Conservation (phyloP, 768 basidiomycete genomes). For the Lactarius evosmus region DNA sequence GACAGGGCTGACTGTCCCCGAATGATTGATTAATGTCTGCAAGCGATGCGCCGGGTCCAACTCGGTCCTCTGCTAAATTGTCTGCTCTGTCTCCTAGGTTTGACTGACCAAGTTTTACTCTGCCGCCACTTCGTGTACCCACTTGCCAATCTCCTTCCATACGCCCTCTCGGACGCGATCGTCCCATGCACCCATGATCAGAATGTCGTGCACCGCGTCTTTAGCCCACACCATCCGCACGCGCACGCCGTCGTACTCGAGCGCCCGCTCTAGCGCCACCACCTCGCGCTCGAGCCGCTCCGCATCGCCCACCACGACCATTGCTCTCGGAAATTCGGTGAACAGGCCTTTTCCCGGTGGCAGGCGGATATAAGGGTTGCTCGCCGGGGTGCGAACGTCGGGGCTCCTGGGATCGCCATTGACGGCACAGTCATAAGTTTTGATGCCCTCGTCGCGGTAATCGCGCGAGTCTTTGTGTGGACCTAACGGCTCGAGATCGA, state of each 20-base stretch:
- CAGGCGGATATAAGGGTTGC: conserved; percentile 31
- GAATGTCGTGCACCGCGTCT: conserved; percentile 27
- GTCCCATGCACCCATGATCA: conserved; percentile 27
- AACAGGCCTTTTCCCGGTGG: conserved; percentile 43
- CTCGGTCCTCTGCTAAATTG: background rate
- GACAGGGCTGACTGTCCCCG: background rate
- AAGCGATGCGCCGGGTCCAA: background rate
- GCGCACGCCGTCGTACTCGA: conserved; percentile 27
- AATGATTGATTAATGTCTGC: background rate
- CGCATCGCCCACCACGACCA: conserved; percentile 49
- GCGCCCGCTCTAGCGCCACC: conserved; percentile 28
- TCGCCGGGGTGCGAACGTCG: conserved; percentile 25
- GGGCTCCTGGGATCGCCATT: background rate
- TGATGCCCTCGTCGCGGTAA: conserved; percentile 28
- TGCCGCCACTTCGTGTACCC: conserved; percentile 18
- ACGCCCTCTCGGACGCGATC: conserved; percentile 27
- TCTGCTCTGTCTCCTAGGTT: background rate
- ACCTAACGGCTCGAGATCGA: conserved; percentile 32
- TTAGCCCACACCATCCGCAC: conserved; percentile 29
- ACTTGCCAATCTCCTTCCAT: conserved; percentile 26
- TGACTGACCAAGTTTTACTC: background rate
- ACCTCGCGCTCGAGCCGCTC: conserved; percentile 52
- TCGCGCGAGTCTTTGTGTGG: conserved; percentile 29
- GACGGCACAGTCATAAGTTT: conserved; percentile 34
- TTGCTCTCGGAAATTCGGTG: conserved; percentile 43